Evolutionary conservation across 129 eudicot species (phyloP).

Genomic region (Chrysanthemum lavandulifolium): DNA sequence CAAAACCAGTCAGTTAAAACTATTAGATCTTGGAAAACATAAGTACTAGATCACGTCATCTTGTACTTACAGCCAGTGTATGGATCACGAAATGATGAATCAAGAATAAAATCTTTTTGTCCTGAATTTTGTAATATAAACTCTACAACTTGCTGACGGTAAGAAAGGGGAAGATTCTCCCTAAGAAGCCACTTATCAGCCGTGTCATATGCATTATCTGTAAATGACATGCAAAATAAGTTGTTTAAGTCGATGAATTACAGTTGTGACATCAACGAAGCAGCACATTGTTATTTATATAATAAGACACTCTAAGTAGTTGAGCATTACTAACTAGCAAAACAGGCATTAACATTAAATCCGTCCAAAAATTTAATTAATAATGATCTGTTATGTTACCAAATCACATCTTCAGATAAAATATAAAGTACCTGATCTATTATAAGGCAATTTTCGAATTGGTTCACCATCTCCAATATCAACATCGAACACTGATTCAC

Average conservation of each 20-base stretch:
- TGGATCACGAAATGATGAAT: conserved; percentile 85
- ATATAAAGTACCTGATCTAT: conserved; percentile 71
- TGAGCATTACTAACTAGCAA: too few relatives aligned
- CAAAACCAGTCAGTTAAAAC: conserved; percentile 5
- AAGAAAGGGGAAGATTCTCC: conserved; percentile 81
- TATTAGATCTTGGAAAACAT: background rate
- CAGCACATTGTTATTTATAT: too few relatives aligned
- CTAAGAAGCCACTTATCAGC: conserved; percentile 97
- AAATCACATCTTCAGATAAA: conserved; percentile 10
- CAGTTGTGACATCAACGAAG: too few relatives aligned
- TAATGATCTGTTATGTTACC: background rate
- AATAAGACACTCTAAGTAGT: too few relatives aligned
- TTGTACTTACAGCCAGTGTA: conserved; percentile 84
- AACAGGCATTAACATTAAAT: too few relatives aligned
- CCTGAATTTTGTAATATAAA: conserved; percentile 90
- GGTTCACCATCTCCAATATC: conserved; percentile 99
- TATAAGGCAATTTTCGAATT: conserved; percentile 90
- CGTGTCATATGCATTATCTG: conserved; percentile 78
- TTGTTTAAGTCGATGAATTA: background rate
- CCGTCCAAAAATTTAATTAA: background rate
- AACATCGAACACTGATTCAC: conserved; percentile 79
- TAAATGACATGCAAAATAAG: background rate
- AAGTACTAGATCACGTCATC: background rate
- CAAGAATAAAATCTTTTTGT: conserved; percentile 65
- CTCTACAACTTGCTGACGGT: conserved; percentile 90